Evolutionary conservation across 768 basidiomycete genomes (phyloP).

Genomic region (Tricholoma flavovirens): DNA sequence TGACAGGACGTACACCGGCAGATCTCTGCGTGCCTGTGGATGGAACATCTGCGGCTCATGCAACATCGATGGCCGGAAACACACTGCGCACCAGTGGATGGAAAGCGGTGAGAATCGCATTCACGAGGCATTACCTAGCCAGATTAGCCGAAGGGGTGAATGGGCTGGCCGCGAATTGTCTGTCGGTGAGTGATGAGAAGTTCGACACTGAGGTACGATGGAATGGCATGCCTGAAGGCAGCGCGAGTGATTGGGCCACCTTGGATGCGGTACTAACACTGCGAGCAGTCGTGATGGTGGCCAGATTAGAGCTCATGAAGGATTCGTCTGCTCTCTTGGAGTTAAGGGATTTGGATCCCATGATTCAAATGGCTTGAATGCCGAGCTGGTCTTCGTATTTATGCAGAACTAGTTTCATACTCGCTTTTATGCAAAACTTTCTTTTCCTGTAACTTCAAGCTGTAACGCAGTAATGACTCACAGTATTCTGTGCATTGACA

Average conservation of each 20-base stretch:
- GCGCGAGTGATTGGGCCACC: constrained; percentile 4
- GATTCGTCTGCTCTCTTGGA: constrained; percentile 9
- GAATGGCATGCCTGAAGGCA: constrained; percentile 6
- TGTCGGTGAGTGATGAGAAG: neutral
- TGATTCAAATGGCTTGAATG: constrained; percentile 8
- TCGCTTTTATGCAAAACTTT: no score
- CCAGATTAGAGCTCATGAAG: constrained; percentile 9
- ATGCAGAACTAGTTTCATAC: no score
- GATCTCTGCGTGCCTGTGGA: constrained; percentile 13
- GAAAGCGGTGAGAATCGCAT: constrained; percentile 4
- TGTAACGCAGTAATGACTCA: no score
- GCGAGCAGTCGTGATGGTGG: constrained; percentile 10
- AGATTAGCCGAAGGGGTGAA: constrained; percentile 7
- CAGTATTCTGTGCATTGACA: no score
- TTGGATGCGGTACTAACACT: constrained; percentile 10
- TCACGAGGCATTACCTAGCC: constrained; percentile 5
- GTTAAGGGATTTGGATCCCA: constrained; percentile 10
- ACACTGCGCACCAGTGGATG: neutral
- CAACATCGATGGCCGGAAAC: neutral
- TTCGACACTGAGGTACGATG: constrained; percentile 1
- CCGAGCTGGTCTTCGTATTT: neutral
- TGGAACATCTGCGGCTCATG: neutral
- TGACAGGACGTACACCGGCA: neutral
- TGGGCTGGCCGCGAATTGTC: constrained; percentile 5
- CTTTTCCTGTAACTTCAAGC: no score